Base-by-base conservation (phyloP, 1,284 basidiomycete genomes). In the Trichosporon ovoides region DNA sequence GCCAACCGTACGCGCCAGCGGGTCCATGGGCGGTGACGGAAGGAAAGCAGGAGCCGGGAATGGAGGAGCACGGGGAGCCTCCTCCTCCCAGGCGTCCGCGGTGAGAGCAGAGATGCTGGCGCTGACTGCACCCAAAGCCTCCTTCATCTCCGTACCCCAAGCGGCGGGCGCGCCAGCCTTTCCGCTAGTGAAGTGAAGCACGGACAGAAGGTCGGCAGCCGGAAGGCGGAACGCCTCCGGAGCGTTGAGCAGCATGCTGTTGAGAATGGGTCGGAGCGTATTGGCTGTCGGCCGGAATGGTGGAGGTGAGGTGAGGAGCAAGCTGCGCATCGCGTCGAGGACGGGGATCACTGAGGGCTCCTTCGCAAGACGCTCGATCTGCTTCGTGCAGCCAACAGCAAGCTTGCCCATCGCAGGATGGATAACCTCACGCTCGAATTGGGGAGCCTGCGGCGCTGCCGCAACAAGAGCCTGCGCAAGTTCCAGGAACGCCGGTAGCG, bases 341-440 rank as follows among this genome's bases (percentile, higher is more conserved):
- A 69, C 54, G 16, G 43, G 43, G 14, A 48, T 12, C 14, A 48
- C 43, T 4, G 43, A 31, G 3, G 43, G 3, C 43, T 48, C 43
- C 14, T 48, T 48, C 11, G 63, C n/a, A 16, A 55, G 22, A 6
- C 71, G 55, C 53, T 73, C 67, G 43, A 74, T 52, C 2, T 73
- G 60, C 31, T 64, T 68, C 22, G 63, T 59, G 16, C 74, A 46
- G 2, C 68, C 67, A 1, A 72, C 66, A 11, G 71, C 65, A 14
- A 73, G 59, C 62, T 75, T 77, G 50, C 71, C 72, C 64, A 75
- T 71, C 18, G 72, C 63, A 10, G 75, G 75, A 35, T 71, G 68
- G 24, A 74, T 62, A 1, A 66, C 65, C 53, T 76, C 73, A 22
- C 75, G 60, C 60, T 74, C 72, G 56, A 76, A 76, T 3, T 70